These are phyloP conservation scores for Monosporascus sp. DNA, from an alignment of 2,329 filamentous ascomycete species.

Conservation along the genomic window DNA sequence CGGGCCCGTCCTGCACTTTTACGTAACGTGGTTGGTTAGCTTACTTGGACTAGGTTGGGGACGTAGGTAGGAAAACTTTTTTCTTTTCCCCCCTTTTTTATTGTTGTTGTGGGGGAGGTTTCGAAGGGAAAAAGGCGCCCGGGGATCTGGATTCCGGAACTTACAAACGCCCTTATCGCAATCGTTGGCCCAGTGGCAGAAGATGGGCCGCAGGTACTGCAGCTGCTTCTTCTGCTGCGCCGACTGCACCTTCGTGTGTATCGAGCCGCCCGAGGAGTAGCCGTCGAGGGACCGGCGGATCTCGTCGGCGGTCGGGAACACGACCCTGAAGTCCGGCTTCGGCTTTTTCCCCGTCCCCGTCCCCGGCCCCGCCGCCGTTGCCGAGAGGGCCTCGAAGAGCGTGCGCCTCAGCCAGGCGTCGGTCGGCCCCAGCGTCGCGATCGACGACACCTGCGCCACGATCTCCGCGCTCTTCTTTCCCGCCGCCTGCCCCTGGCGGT, in stretches of 20 bases:
- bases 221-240: slow-evolving; percentile 68
- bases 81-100: no score
- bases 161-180: slow-evolving; percentile 29
- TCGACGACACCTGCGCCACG: slow-evolving; percentile 68
- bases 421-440: slow-evolving; percentile 68
- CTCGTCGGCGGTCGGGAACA: slow-evolving; percentile 78
- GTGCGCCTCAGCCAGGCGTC: slow-evolving; percentile 68
- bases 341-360: background rate
- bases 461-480: slow-evolving; percentile 35
- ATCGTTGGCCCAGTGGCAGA: slow-evolving; percentile 74
- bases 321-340: slow-evolving; percentile 57
- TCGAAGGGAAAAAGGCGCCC: background rate
- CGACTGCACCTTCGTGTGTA: slow-evolving; percentile 74
- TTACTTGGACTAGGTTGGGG: no score
- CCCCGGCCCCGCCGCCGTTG: slow-evolving; percentile 17
- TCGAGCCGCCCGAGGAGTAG: slow-evolving; percentile 70
- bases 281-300: slow-evolving; percentile 73
- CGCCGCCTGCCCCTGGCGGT: background rate
- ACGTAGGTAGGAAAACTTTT: background rate
- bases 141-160: slow-evolving; percentile 1
- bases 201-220: slow-evolving; percentile 61
- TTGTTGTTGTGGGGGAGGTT: slow-evolving; percentile 5
- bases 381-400: slow-evolving; percentile 48
- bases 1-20: slow-evolving; percentile 7
- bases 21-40: background rate